These are phyloP conservation scores for Paecilomyces niveus DNA, from an alignment of 2,329 filamentous ascomycete species.

Conservation along the genomic window DNA sequence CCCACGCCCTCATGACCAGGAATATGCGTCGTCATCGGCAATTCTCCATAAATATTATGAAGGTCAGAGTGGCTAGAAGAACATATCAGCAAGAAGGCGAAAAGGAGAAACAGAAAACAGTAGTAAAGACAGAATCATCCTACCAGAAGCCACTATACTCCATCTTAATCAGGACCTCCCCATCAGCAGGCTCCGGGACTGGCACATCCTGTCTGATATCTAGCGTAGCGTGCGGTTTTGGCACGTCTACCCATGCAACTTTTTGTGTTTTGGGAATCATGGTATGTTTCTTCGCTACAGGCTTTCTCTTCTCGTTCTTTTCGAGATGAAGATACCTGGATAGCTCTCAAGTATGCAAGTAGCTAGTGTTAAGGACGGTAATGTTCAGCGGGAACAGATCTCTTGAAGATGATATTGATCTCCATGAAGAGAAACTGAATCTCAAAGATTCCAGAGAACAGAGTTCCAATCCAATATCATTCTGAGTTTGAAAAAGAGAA, in stretches of 20 bases:
- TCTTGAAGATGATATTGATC: too few relatives aligned
- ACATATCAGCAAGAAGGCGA: background rate
- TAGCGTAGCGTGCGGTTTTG: slow-evolving; percentile 26
- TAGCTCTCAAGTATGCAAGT: too few relatives aligned
- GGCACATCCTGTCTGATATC: slow-evolving; percentile 26
- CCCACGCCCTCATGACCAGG: slow-evolving; percentile 36
- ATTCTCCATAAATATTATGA: slow-evolving; percentile 25
- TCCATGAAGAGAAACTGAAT: too few relatives aligned
- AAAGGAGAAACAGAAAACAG: background rate
- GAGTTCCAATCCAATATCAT: too few relatives aligned
- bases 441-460: too few relatives aligned
- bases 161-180: slow-evolving; percentile 33
- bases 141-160: slow-evolving; percentile 34
- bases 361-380: too few relatives aligned
- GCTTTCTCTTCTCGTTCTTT: too few relatives aligned
- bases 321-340: too few relatives aligned
- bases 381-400: too few relatives aligned
- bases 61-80: slow-evolving; percentile 29
- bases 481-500: too few relatives aligned
- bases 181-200: slow-evolving; percentile 22
- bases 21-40: slow-evolving; percentile 28
- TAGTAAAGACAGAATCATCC: background rate
- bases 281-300: background rate
- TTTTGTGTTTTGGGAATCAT: slow-evolving; percentile 24
- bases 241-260: slow-evolving; percentile 29